Conservation (phyloP, 208 protist genomes). For the Zelonia costaricensis region DNA sequence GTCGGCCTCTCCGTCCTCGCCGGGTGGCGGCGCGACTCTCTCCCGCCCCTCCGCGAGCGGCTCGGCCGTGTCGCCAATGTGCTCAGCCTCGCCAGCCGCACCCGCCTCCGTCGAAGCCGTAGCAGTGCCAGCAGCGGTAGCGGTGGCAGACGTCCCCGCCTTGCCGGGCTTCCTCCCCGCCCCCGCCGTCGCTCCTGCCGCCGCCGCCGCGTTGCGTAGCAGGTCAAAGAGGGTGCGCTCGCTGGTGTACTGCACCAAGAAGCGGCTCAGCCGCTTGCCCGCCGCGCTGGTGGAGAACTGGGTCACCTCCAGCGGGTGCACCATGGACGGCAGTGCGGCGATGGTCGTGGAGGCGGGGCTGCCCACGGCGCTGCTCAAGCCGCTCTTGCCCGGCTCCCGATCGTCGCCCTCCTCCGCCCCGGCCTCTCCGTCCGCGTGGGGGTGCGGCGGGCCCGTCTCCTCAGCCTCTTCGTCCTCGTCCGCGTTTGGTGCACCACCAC, state of each 20-base stretch:
- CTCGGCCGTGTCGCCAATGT: no score
- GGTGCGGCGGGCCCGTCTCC: background rate
- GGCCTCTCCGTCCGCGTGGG: background rate
- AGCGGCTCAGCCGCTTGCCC: slow-evolving; percentile 69
- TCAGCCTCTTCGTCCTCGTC: slow-evolving; percentile 1
- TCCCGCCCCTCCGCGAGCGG: no score
- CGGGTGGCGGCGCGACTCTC: no score
- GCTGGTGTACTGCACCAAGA: slow-evolving; percentile 76
- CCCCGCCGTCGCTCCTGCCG: no score
- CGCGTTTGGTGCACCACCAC: background rate
- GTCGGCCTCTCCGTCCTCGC: no score
- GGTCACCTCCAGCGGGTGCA: slow-evolving; percentile 66
- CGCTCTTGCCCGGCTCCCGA: background rate
- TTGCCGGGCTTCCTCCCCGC: no score
- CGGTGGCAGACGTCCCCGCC: background rate
- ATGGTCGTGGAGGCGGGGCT: slow-evolving; percentile 8
- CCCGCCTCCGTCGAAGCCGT: no score
- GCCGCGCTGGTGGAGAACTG: slow-evolving; percentile 37
- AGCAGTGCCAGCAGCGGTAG: background rate
- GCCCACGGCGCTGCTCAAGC: slow-evolving; percentile 6
- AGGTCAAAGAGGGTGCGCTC: slow-evolving; percentile 71
- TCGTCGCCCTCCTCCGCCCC: background rate
- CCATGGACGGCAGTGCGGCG: slow-evolving; percentile 12
- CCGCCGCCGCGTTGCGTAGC: slow-evolving; percentile 27
- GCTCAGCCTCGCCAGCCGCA: no score